Conservation (phyloP, 2,329 filamentous ascomycete species). For the Fusarium denticulatum region DNA sequence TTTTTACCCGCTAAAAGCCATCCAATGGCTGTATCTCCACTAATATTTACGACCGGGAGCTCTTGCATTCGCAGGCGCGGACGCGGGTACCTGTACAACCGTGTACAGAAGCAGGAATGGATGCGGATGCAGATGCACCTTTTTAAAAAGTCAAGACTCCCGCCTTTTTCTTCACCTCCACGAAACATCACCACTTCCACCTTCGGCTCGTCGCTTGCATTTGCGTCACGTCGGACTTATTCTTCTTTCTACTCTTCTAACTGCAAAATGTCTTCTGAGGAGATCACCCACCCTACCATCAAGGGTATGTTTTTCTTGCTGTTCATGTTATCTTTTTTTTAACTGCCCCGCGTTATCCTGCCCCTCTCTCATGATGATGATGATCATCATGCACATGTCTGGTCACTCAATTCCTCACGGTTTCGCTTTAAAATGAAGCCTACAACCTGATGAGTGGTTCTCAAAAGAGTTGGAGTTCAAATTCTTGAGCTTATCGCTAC, state of each 20-base stretch:
- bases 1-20: constrained; percentile 39
- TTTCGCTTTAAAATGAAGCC: not conserved
- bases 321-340: not conserved
- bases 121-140: not conserved
- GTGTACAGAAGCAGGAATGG: not conserved
- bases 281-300: constrained; percentile 81
- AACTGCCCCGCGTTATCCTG: constrained; percentile 35
- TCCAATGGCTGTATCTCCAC: constrained; percentile 14
- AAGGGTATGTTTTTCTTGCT: constrained; percentile 62
- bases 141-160: constrained; percentile 38
- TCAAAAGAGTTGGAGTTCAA: not conserved
- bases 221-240: not conserved
- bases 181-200: constrained; percentile 20
- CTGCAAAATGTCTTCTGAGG: constrained; percentile 65
- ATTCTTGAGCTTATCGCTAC: not conserved
- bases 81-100: constrained; percentile 15
- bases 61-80: constrained; percentile 18
- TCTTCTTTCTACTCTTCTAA: constrained; percentile 15
- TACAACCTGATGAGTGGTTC: not conserved
- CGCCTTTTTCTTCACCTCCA: constrained; percentile 33
- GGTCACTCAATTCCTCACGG: not conserved
- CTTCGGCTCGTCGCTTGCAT: constrained; percentile 30
- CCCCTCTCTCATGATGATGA: constrained; percentile 45
- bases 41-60: constrained; percentile 4
- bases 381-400: constrained; percentile 3